phyloP scores from a whole-genome alignment of 768 basidiomycete species.

The Candolleomyces aberdarensis region DNA sequence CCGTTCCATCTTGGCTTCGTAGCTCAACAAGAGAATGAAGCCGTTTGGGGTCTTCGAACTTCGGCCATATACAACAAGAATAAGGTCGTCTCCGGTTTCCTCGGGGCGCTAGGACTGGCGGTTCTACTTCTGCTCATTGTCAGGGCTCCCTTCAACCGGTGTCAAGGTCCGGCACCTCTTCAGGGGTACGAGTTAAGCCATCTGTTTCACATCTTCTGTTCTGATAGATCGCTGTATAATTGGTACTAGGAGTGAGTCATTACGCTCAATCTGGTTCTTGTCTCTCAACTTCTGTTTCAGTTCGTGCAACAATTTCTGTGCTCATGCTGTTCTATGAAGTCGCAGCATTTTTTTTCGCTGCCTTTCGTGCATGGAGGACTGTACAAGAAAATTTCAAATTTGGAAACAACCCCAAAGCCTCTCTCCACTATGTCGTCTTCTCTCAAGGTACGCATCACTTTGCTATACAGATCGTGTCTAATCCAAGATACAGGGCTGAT shows the following conservation, averaged over 20 bases:
- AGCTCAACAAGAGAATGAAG: background rate
- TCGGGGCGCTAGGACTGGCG: background rate
- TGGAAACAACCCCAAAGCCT: background rate
- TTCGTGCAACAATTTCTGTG: background rate
- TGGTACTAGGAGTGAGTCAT: background rate
- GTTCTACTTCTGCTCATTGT: background rate
- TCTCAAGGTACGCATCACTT: background rate
- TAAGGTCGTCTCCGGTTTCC: background rate
- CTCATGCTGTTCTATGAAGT: slow-evolving; percentile 5
- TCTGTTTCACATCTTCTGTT: too few species aligned
- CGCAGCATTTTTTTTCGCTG: slow-evolving; percentile 1
- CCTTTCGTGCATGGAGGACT: slow-evolving; percentile 2
- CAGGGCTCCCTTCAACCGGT: slow-evolving; percentile 1
- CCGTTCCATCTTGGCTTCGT: too few species aligned
- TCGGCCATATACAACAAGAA: background rate
- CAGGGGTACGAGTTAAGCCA: background rate
- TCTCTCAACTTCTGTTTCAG: background rate
- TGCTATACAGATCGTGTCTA: too few species aligned
- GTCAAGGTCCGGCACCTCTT: background rate
- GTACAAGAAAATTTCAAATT: slow-evolving; percentile 1
- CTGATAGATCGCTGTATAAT: too few species aligned
- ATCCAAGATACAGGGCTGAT: background rate
- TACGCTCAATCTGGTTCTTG: background rate
- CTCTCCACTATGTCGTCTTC: slow-evolving; percentile 8
- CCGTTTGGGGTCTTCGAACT: slow-evolving; percentile 7